A percentile compares a stretch with the other conserved stretches of the same genome.
These are phyloP conservation scores for Chenopodium berlandieri DNA, from an alignment of 148 eudicot species.

Conservation along the genomic window DNA sequence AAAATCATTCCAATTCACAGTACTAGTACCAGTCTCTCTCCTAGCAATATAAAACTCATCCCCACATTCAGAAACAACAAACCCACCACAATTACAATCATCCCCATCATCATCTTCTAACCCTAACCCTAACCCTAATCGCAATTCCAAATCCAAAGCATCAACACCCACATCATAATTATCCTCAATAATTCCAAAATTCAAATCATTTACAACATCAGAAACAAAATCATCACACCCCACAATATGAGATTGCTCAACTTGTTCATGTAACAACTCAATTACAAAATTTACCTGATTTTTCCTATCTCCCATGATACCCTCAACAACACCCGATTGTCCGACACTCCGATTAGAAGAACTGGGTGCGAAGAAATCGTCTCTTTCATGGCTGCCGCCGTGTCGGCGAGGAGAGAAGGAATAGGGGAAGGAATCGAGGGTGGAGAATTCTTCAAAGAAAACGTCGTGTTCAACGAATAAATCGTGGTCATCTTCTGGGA, in stretches of 20 bases:
- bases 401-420: constrained; percentile 17
- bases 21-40: constrained; percentile 26
- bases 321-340: constrained; percentile 1
- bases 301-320: constrained; percentile 32
- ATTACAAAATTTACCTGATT: constrained; percentile 62
- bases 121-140: constrained; percentile 43
- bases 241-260: constrained; percentile 42
- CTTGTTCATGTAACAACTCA: constrained; percentile 50
- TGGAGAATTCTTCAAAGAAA: constrained; percentile 15
- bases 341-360: neutral
- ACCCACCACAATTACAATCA: constrained; percentile 35
- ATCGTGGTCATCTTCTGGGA: constrained; percentile 40
- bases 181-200: constrained; percentile 33
- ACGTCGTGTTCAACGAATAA: constrained; percentile 12
- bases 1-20: neutral
- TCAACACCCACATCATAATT: constrained; percentile 34
- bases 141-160: constrained; percentile 42
- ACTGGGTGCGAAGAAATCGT: neutral
- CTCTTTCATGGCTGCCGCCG: neutral
- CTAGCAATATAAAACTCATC: constrained; percentile 46
- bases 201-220: constrained; percentile 28
- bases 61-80: constrained; percentile 42
- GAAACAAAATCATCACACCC: constrained; percentile 17
- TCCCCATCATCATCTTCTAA: constrained; percentile 21
- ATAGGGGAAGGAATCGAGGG: constrained; percentile 35